phyloP scores from a whole-genome alignment of 495 filamentous ascomycete genomes.

The Sporormia fimetaria region DNA sequence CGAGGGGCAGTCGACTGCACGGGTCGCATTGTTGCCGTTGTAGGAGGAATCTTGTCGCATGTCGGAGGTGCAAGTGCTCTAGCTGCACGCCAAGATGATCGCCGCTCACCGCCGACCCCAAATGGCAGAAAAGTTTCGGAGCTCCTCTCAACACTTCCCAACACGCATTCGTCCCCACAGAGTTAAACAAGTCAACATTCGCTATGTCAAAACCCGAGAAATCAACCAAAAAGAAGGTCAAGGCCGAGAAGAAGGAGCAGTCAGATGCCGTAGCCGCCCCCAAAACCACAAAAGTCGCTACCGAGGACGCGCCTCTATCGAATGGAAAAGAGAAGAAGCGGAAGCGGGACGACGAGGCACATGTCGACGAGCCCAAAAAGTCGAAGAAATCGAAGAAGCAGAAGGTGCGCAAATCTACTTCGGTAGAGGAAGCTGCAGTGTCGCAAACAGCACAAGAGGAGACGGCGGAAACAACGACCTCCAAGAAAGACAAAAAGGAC shows the following conservation, averaged over 20 bases:
- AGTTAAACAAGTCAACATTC: not conserved
- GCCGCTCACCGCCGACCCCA: conserved; percentile 8
- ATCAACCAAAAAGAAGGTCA: conserved; percentile 1
- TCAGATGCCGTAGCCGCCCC: not conserved
- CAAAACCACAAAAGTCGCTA: too few species aligned
- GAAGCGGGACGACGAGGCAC: conserved; percentile 11
- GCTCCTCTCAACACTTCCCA: not conserved
- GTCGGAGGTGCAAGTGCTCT: not conserved
- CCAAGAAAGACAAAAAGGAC: conserved; percentile 15
- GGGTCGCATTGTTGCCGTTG: conserved; percentile 11
- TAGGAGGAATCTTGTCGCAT: not conserved
- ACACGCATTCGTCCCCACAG: too few species aligned
- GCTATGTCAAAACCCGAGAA: conserved; percentile 9
- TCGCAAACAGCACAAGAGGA: not conserved
- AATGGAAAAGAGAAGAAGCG: conserved; percentile 13
- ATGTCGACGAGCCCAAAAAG: conserved; percentile 1
- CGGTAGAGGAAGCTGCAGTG: not conserved
- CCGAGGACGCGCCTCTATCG: too few species aligned
- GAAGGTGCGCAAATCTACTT: not conserved
- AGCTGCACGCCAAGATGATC: conserved; percentile 8
- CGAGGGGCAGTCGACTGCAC: conserved; percentile 3
- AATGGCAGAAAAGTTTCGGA: conserved; percentile 21
- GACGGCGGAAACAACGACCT: conserved; percentile 15
- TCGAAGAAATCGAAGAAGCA: conserved; percentile 21
- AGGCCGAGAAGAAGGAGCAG: not conserved